A percentile compares a stretch with the other conserved stretches of the same genome.
Evolutionary conservation across 768 basidiomycete genomes (phyloP).

Genomic region (Mycena venus): DNA sequence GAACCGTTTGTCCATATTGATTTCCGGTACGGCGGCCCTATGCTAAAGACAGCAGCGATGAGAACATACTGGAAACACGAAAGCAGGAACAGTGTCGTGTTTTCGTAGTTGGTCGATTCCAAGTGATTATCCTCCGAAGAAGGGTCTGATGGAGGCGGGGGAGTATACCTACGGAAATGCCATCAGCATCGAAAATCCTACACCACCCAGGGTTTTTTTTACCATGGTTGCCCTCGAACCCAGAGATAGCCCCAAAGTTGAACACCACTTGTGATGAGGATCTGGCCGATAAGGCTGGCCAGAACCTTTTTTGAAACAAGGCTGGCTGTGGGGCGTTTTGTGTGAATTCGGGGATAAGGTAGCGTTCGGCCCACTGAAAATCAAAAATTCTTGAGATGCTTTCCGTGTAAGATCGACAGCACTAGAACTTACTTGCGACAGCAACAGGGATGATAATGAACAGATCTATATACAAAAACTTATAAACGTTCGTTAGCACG

Average conservation of each 20-base stretch:
- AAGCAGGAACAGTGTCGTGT: slow-evolving; percentile 90
- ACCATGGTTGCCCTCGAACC: slow-evolving; percentile 91
- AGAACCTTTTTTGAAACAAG: slow-evolving; percentile 96
- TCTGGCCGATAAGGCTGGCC: slow-evolving; percentile 93
- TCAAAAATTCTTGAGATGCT: slow-evolving; percentile 25
- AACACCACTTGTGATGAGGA: slow-evolving; percentile 83
- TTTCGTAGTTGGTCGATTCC: slow-evolving; percentile 90
- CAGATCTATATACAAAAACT: slow-evolving; percentile 98
- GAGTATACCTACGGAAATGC: slow-evolving; percentile 73
- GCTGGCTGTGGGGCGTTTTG: slow-evolving; percentile 94
- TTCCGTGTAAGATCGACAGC: background rate
- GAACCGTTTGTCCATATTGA: slow-evolving; percentile 95
- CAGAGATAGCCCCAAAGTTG: slow-evolving; percentile 93
- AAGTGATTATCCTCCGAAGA: slow-evolving; percentile 74
- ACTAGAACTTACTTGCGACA: slow-evolving; percentile 82
- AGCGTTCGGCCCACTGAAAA: slow-evolving; percentile 96
- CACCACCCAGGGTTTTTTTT: slow-evolving; percentile 30
- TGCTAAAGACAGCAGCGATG: slow-evolving; percentile 97
- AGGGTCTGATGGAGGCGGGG: slow-evolving; percentile 66
- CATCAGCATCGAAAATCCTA: background rate
- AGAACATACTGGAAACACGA: slow-evolving; percentile 99
- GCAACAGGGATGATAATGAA: slow-evolving; percentile 98
- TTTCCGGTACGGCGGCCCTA: slow-evolving; percentile 96
- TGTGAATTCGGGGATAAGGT: slow-evolving; percentile 88
- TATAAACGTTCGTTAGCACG: slow-evolving; percentile 43